Evolutionary conservation across 1,284 basidiomycete species (phyloP).

Genomic region (Malassezia pachydermatis): DNA sequence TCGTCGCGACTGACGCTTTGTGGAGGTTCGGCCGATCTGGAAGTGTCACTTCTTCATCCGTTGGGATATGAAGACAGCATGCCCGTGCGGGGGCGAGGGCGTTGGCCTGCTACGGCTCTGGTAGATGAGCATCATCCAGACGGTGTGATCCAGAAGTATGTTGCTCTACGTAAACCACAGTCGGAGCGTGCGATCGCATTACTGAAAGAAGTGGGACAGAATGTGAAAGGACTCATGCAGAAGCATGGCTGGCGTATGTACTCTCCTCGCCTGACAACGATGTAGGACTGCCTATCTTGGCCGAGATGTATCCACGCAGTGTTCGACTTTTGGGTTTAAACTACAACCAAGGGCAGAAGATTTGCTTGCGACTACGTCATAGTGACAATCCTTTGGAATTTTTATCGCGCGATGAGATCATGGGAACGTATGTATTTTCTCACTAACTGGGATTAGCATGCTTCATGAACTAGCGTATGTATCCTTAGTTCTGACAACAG

Average conservation of each 20-base stretch:
- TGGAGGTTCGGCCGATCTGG: slow-evolving; percentile 16
- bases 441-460: slow-evolving; percentile 20
- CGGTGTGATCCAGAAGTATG: slow-evolving; percentile 20
- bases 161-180: slow-evolving; percentile 9
- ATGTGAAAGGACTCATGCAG: slow-evolving; percentile 23
- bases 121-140: neutral
- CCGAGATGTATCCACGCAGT: slow-evolving; percentile 22
- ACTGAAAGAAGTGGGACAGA: slow-evolving; percentile 18
- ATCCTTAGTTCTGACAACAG: slow-evolving; percentile 6
- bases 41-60: neutral
- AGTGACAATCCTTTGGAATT: slow-evolving; percentile 4
- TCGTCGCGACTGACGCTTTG: slow-evolving; percentile 2
- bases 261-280: too few species aligned
- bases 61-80: neutral
- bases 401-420: slow-evolving; percentile 15
- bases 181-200: slow-evolving; percentile 20
- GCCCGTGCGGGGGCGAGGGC: slow-evolving; percentile 15
- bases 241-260: slow-evolving; percentile 21
- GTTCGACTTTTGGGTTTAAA: slow-evolving; percentile 26
- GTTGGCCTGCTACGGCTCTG: neutral
- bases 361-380: slow-evolving; percentile 24
- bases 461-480: slow-evolving; percentile 28
- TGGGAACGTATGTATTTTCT: slow-evolving; percentile 16
- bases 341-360: slow-evolving; percentile 25
- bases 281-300: slow-evolving; percentile 19